phyloP scores from a whole-genome alignment of 805 yeast genomes.

The Saccharomycopsis microspora region DNA sequence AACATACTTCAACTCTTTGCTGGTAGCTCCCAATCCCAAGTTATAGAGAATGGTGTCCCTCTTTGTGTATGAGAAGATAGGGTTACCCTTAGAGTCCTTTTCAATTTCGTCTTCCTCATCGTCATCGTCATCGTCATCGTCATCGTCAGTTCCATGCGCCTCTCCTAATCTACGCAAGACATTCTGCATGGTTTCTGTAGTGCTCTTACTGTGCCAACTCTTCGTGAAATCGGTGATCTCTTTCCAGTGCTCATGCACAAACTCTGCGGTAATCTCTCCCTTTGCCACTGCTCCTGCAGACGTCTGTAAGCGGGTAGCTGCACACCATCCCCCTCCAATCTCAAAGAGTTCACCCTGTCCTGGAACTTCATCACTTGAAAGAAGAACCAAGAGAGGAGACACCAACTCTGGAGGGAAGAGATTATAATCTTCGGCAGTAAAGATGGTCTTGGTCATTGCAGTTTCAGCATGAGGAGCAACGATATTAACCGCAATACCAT shows the following conservation, averaged over 20 bases:
- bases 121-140: slow-evolving; percentile 33
- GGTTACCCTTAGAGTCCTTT: slow-evolving; percentile 29
- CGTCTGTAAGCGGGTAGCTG: slow-evolving; percentile 91
- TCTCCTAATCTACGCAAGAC: slow-evolving; percentile 52
- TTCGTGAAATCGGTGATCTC: slow-evolving; percentile 49
- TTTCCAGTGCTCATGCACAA: slow-evolving; percentile 54
- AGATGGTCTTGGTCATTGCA: slow-evolving; percentile 87
- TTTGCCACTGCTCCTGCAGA: slow-evolving; percentile 67
- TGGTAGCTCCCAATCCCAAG: slow-evolving; percentile 77
- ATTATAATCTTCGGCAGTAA: slow-evolving; percentile 69
- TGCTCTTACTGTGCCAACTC: slow-evolving; percentile 32
- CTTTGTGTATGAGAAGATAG: slow-evolving; percentile 44
- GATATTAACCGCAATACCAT: slow-evolving; percentile 63
- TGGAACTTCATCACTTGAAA: slow-evolving; percentile 65
- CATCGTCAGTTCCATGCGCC: slow-evolving; percentile 30
- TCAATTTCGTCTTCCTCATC: slow-evolving; percentile 36
- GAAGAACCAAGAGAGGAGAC: slow-evolving; percentile 76
- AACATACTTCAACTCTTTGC: slow-evolving; percentile 63
- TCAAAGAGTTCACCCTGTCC: slow-evolving; percentile 78
- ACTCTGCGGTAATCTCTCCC: slow-evolving; percentile 47
- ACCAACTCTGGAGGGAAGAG: slow-evolving; percentile 80
- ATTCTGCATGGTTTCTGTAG: slow-evolving; percentile 72
- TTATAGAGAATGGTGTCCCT: slow-evolving; percentile 76
- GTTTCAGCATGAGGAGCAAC: slow-evolving; percentile 98
- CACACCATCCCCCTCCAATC: slow-evolving; percentile 95